Percentiles rank a stretch among this genome's conserved stretches.
Conservation (phyloP, 352 stramenopile species). For the Globisporangium lucens region DNA sequence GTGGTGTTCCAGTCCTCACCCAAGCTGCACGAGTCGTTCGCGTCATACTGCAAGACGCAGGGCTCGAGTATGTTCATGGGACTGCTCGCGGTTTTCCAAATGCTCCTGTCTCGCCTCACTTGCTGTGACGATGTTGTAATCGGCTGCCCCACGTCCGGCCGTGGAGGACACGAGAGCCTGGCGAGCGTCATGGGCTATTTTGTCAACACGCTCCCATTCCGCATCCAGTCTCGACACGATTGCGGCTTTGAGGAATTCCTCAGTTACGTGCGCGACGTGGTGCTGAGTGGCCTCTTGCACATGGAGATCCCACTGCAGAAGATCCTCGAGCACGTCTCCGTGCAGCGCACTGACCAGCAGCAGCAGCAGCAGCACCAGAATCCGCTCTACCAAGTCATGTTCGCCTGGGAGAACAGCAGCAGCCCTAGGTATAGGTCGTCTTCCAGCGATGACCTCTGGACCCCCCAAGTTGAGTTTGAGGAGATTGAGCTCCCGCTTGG, state of each 20-base stretch:
- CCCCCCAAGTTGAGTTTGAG: not conserved
- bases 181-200: slow-evolving; percentile 51
- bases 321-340: slow-evolving; percentile 39
- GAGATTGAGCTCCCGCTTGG: slow-evolving; percentile 31
- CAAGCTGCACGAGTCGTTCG: slow-evolving; percentile 29
- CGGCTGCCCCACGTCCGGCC: slow-evolving; percentile 34
- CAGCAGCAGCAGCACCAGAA: slow-evolving; percentile 3
- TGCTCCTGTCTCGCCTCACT: slow-evolving; percentile 38
- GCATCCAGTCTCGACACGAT: slow-evolving; percentile 23
- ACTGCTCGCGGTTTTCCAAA: slow-evolving; percentile 41
- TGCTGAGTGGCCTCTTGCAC: slow-evolving; percentile 41
- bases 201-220: slow-evolving; percentile 53
- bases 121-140: slow-evolving; percentile 46
- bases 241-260: slow-evolving; percentile 34
- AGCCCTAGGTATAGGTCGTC: not conserved
- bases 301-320: slow-evolving; percentile 54
- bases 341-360: slow-evolving; percentile 11
- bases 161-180: slow-evolving; percentile 22
- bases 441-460: not conserved
- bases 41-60: slow-evolving; percentile 28
- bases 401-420: slow-evolving; percentile 38
- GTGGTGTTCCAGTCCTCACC: slow-evolving; percentile 34
- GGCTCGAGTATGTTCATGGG: slow-evolving; percentile 49
- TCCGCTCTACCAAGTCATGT: slow-evolving; percentile 54
- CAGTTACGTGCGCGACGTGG: slow-evolving; percentile 31